phyloP scores from a whole-genome alignment of 345 rosid genomes.

The Barbarea vulgaris region DNA sequence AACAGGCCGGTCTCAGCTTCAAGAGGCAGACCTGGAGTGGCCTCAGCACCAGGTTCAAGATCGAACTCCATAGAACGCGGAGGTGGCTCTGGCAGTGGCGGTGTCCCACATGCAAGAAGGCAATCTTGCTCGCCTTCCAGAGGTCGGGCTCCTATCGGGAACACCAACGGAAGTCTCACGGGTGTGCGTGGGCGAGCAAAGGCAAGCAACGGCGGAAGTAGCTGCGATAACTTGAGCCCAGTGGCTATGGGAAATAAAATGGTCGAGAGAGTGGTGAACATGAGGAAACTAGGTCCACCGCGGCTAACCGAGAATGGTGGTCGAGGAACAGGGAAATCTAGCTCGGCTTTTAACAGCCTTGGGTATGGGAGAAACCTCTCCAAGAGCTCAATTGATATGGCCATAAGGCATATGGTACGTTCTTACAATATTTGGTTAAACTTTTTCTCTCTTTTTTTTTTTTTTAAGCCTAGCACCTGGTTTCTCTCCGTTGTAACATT shows the following conservation, averaged over 20 bases:
- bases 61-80: constrained; percentile 53
- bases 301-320: constrained; percentile 49
- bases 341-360: constrained; percentile 51
- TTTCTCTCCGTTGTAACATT: background rate
- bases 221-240: constrained; percentile 61
- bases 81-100: constrained; percentile 36
- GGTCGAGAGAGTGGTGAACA: constrained; percentile 91
- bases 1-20: constrained; percentile 71
- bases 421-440: background rate
- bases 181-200: constrained; percentile 45
- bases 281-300: constrained; percentile 84
- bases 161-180: constrained; percentile 38
- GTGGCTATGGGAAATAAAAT: constrained; percentile 74
- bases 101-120: constrained; percentile 40
- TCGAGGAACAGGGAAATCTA: constrained; percentile 37
- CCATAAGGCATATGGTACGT: constrained; percentile 83
- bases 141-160: constrained; percentile 54
- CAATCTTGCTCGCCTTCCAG: constrained; percentile 60
- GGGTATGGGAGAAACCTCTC: constrained; percentile 89
- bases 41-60: constrained; percentile 53
- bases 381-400: constrained; percentile 89
- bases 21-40: constrained; percentile 65
- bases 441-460: background rate
- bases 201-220: constrained; percentile 35
- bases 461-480: background rate